Base-by-base conservation (phyloP, 148 eudicot species). In the Vaccinium darrowii region DNA sequence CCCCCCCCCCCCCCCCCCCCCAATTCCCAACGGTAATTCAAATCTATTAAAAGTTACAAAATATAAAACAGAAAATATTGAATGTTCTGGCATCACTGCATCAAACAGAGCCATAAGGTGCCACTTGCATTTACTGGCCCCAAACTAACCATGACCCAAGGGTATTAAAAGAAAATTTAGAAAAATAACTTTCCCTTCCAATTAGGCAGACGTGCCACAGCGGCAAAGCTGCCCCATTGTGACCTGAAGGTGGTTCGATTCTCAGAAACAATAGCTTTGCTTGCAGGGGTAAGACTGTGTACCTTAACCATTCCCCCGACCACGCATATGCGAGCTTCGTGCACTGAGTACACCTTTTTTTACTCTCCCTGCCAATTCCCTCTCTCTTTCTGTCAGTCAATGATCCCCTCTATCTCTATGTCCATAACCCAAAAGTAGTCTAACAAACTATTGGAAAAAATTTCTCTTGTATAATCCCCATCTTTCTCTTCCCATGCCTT, bases 141-240 rank as follows among this genome's bases (percentile, higher is more conserved):
- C 27, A 67, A 67, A 67, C 73, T 23, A 67, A 67, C 73, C 33
- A 67, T 67, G 73, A 67, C 73, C 73, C 33, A 67, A 67, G 36
- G 16, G 73, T 27, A 67, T 1, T 27, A 16, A 25, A 57, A 67
- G 36, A 36, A 67, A 27, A 67, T 67, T 27, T 25, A 27, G 30
- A 69, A 69, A 69, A 27, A 11, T 3, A 16, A 11, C 12, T 7
- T 11, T 52, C 54, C 54, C 54, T 11, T 52, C 10, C 9, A 52
- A 52, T 52, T 52, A 0, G 43, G 43, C 43, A 3, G 43, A 39
- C 43, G 1, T 39, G 43, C 2, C 43, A 2, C 43, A 39, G 43
- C 3, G 2, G 43, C 1, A 1, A 39, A 39, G 43, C 43, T 39
- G 43, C 43, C 43, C 43, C 43, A 39, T 39, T 39, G 33, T 30